Base-by-base conservation (phyloP, 768 basidiomycete genomes). In the Russula lepida region DNA sequence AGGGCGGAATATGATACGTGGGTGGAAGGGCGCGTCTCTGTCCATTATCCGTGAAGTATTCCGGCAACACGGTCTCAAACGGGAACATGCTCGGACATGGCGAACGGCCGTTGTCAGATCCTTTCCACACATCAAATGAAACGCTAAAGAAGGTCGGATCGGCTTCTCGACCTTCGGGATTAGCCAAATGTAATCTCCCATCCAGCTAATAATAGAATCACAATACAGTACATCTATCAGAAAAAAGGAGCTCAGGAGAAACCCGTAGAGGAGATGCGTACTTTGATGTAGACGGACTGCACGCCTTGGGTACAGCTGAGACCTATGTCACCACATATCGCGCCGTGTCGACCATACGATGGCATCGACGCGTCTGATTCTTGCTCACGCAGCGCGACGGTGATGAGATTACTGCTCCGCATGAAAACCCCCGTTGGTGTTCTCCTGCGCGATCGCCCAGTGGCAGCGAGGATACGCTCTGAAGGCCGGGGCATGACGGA, bases 391-490 rank as follows among this genome's bases (percentile, higher is more conserved):
- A 84, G 69, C 12, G 78, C 66, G 37, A 84, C 62, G 1, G 77
- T 77, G 17, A 75, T 69, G 46, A 71, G 70, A 2, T 77, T 77
- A 43, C 71, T 70, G 21, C 70, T 74, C 58, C 73, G 77, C 33
- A 74, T 71, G 66, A 75, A 81, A 3, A 74, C 71, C 13, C 78
- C 78, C 3, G 74, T 75, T n/a, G 76, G 74, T 3, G 51, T 44
- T 27, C 27, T 58, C n/a, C 51, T 61, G 3, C 59, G 55, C 25
- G 48, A 19, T 23, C 68, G 65, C 13, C 64, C 81, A 0, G 82
- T 79, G 47, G 75, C 76, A 44, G 82, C 78, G 8, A 88, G 78
- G 19, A 75, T 74, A 56, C 74, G 73, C 65, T 88, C 86, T 28
- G 78, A 81, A 2, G 71, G 73, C 4, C 75, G 69, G 35, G 81